These are phyloP conservation scores for Alternaria consortialis DNA, from an alignment of 2,329 filamentous ascomycete species.

Conservation along the genomic window DNA sequence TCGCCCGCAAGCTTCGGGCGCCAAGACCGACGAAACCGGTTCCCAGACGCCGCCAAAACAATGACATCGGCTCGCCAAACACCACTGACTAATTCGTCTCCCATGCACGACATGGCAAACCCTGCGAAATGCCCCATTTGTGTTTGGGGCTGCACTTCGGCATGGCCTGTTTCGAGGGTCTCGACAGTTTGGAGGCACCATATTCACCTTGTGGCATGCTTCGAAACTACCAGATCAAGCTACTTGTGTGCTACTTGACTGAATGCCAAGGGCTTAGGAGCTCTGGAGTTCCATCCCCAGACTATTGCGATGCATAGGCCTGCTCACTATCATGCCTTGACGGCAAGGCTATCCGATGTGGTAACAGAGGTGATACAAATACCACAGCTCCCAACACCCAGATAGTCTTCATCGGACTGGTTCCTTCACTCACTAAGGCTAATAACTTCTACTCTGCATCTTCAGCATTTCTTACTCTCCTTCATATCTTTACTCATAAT, in stretches of 20 bases:
- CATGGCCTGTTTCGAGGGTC: constrained; percentile 7
- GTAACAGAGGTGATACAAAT: constrained; percentile 33
- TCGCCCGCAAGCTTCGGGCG: constrained; percentile 35
- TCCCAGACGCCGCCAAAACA: constrained; percentile 47
- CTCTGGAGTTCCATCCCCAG: constrained; percentile 18
- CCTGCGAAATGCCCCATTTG: constrained; percentile 17
- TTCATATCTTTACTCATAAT: constrained; percentile 18
- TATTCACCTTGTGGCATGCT: constrained; percentile 26
- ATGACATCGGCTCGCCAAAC: constrained; percentile 38
- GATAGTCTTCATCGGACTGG: constrained; percentile 36
- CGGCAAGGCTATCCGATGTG: background rate
- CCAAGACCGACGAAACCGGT: constrained; percentile 45
- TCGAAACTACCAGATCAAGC: constrained; percentile 26
- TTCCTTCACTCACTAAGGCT: constrained; percentile 40
- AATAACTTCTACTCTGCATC: constrained; percentile 29
- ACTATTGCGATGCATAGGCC: constrained; percentile 13
- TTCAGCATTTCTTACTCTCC: constrained; percentile 27
- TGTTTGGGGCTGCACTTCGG: constrained; percentile 21
- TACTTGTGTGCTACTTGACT: constrained; percentile 18
- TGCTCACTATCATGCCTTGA: constrained; percentile 17
- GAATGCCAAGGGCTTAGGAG: constrained; percentile 1
- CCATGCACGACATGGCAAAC: constrained; percentile 16
- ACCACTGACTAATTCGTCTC: constrained; percentile 18
- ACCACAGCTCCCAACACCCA: constrained; percentile 20
- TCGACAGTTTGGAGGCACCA: constrained; percentile 13